Evolutionary conservation across 1,284 basidiomycete genomes (phyloP).

Genomic region (Sanghuangporus sanghuang): DNA sequence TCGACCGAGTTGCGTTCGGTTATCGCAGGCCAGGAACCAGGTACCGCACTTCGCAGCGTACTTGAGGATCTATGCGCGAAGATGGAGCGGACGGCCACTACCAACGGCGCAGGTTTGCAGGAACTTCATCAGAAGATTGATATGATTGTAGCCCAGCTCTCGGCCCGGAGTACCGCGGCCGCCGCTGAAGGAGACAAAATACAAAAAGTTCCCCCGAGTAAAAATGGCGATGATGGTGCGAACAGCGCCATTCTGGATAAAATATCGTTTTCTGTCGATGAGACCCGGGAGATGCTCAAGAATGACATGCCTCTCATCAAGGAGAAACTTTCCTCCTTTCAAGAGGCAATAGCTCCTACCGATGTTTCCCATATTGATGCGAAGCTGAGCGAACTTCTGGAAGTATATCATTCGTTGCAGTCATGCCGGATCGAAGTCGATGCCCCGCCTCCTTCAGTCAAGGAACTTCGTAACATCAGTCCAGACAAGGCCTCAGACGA

Average conservation of each 20-base stretch:
- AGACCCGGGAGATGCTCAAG: background rate
- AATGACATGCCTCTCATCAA: slow-evolving; percentile 4
- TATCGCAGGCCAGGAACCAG: slow-evolving; percentile 10
- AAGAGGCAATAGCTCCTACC: background rate
- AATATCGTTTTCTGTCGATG: background rate
- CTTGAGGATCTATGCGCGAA: slow-evolving; percentile 15
- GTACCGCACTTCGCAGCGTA: slow-evolving; percentile 5
- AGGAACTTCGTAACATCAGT: background rate
- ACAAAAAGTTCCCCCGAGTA: background rate
- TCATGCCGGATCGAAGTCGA: background rate
- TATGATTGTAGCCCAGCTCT: background rate
- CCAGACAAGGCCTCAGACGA: background rate
- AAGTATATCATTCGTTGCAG: background rate
- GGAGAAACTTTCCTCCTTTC: slow-evolving; percentile 1
- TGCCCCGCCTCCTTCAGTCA: background rate
- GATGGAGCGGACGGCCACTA: slow-evolving; percentile 1
- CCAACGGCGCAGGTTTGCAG: background rate
- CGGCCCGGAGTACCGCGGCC: slow-evolving; percentile 13
- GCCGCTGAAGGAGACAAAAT: background rate
- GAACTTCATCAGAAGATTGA: slow-evolving; percentile 14
- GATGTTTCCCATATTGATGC: slow-evolving; percentile 20
- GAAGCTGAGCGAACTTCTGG: slow-evolving; percentile 25
- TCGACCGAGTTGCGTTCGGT: slow-evolving; percentile 18
- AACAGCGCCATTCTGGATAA: background rate
- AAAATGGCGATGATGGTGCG: background rate